Percentiles rank a stretch among this genome's conserved stretches.
phyloP scores from a whole-genome alignment of 345 rosid genomes.

The Populus simonii region DNA sequence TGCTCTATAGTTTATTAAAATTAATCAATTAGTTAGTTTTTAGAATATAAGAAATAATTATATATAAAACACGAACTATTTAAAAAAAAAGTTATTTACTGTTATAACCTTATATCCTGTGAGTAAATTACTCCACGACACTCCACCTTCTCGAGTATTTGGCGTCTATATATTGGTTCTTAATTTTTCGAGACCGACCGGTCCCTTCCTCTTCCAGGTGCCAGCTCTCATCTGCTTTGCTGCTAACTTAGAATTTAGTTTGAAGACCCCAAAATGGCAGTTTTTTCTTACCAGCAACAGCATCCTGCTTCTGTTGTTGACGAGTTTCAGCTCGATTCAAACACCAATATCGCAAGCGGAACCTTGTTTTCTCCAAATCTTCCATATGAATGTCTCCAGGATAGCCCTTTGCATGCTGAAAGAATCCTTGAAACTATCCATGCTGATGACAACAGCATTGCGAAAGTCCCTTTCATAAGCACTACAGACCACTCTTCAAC shows the following conservation, averaged over 20 bases:
- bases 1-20: too few relatives aligned
- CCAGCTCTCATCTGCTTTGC: neutral
- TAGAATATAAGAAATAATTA: too few relatives aligned
- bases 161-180: neutral
- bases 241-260: neutral
- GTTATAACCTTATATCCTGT: too few relatives aligned
- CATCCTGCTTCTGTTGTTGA: constrained; percentile 3
- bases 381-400: neutral
- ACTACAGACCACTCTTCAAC: neutral
- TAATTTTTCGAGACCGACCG: neutral
- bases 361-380: too few relatives aligned
- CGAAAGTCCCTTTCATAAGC: neutral
- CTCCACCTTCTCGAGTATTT: too few relatives aligned
- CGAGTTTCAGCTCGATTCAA: neutral
- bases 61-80: too few relatives aligned
- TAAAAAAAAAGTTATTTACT: too few relatives aligned
- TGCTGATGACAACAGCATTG: neutral
- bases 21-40: too few relatives aligned
- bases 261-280: neutral
- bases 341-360: neutral
- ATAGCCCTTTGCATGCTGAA: neutral
- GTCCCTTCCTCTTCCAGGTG: neutral
- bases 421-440: neutral
- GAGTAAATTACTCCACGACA: too few relatives aligned
- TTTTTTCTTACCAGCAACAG: constrained; percentile 1